phyloP scores from a whole-genome alignment of 2,329 filamentous ascomycete species.

The Mollisiaceae sp. region DNA sequence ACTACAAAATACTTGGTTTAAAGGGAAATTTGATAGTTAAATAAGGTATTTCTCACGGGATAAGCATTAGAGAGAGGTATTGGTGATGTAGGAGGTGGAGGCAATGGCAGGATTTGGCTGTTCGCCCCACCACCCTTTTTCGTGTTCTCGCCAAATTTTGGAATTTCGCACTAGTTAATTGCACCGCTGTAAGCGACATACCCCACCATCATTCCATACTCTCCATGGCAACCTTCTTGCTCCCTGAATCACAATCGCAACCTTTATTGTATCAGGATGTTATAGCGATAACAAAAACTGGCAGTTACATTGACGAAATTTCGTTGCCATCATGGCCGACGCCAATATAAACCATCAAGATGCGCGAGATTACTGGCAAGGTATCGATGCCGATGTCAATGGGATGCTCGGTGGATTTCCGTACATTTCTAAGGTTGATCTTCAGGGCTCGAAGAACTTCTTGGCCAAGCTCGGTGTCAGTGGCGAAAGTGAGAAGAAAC shows the following conservation, averaged over 20 bases:
- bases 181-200: constrained; percentile 17
- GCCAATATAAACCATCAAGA: constrained; percentile 40
- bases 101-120: too few relatives aligned
- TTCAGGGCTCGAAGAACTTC: constrained; percentile 73
- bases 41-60: too few relatives aligned
- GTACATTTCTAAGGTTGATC: constrained; percentile 70
- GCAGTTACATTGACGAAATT: not conserved
- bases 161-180: too few relatives aligned
- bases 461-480: constrained; percentile 65
- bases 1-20: too few relatives aligned
- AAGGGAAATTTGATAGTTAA: too few relatives aligned
- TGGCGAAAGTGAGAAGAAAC: constrained; percentile 40
- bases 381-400: constrained; percentile 58
- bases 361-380: constrained; percentile 54
- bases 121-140: too few relatives aligned
- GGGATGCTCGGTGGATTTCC: constrained; percentile 83
- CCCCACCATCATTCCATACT: constrained; percentile 2
- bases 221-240: not conserved
- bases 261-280: not conserved
- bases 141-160: too few relatives aligned
- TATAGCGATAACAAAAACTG: not conserved
- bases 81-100: too few relatives aligned
- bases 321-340: constrained; percentile 34
- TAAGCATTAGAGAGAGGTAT: too few relatives aligned
- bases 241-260: not conserved